Evolutionary conservation across 1,139 yeast genomes (phyloP).

Genomic region (Candida tropicalis): DNA sequence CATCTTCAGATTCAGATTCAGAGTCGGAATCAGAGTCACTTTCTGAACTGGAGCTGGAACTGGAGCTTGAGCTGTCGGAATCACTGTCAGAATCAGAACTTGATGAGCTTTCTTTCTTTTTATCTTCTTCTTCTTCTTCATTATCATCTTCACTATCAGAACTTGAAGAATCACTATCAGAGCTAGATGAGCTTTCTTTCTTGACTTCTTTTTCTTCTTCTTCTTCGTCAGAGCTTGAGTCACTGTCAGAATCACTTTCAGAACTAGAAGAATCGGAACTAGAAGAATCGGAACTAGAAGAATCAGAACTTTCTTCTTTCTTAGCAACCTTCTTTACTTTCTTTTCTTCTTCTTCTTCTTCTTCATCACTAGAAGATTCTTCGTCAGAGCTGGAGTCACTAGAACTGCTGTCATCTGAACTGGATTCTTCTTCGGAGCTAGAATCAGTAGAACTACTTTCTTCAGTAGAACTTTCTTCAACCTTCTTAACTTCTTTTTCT

Average conservation of each 20-base stretch:
- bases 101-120: slow-evolving; percentile 10
- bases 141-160: slow-evolving; percentile 1
- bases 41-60: slow-evolving; percentile 22
- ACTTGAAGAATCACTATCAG: slow-evolving; percentile 15
- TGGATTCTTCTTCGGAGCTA: slow-evolving; percentile 6
- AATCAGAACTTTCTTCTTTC: slow-evolving; percentile 28
- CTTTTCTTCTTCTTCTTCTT: slow-evolving; percentile 31
- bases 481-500: slow-evolving; percentile 23
- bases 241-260: slow-evolving; percentile 22
- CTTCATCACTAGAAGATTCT: slow-evolving; percentile 19
- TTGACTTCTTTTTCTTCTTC: slow-evolving; percentile 30
- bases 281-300: slow-evolving; percentile 16
- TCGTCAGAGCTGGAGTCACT: slow-evolving; percentile 8
- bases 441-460: slow-evolving; percentile 11
- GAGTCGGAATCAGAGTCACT: slow-evolving; percentile 32
- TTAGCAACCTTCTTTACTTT: slow-evolving; percentile 20
- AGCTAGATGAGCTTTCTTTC: slow-evolving; percentile 23
- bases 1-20: slow-evolving; percentile 27
- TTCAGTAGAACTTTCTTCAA: slow-evolving; percentile 20
- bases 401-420: slow-evolving; percentile 6
- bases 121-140: slow-evolving; percentile 2
- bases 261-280: slow-evolving; percentile 25
- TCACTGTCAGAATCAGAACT: slow-evolving; percentile 21
- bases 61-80: slow-evolving; percentile 18
- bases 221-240: slow-evolving; percentile 18